Conservation (phyloP, 2,329 filamentous ascomycete genomes). For the Diaporthe aspalathi region DNA sequence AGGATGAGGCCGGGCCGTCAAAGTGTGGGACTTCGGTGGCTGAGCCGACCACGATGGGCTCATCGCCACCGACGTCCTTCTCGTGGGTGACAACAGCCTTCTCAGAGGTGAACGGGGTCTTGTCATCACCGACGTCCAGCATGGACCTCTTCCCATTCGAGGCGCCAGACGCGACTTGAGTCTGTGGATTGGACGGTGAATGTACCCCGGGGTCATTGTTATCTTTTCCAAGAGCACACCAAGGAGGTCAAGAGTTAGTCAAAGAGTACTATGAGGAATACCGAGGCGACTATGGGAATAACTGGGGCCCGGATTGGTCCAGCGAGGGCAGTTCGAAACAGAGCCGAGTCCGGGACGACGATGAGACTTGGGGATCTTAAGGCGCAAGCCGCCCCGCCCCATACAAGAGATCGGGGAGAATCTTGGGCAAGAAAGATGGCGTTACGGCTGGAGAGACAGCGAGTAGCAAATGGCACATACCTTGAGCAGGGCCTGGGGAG, state of each 20-base stretch:
- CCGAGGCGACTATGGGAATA: constrained; percentile 2
- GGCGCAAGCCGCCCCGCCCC: background rate
- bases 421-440: background rate
- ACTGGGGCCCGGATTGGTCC: constrained; percentile 22
- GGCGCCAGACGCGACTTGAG: background rate
- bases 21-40: background rate
- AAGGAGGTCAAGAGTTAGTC: constrained; percentile 31
- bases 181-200: constrained; percentile 15
- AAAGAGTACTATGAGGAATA: constrained; percentile 21
- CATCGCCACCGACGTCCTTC: constrained; percentile 32
- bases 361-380: constrained; percentile 27
- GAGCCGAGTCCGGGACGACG: constrained; percentile 17
- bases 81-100: constrained; percentile 29
- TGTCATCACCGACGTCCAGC: constrained; percentile 19
- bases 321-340: constrained; percentile 24
- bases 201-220: constrained; percentile 13
- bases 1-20: constrained; percentile 7
- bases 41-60: background rate
- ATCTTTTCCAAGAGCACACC: constrained; percentile 18
- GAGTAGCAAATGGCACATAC: constrained; percentile 27
- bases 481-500: constrained; percentile 4
- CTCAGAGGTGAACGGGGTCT: constrained; percentile 11
- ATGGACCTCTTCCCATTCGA: constrained; percentile 25
- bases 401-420: constrained; percentile 9
- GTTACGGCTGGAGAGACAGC: background rate